Evolutionary conservation across 495 filamentous ascomycete genomes (phyloP), one percentile per base, ranked within the genome.

Genomic region (Geoglossum glabrum): DNA sequence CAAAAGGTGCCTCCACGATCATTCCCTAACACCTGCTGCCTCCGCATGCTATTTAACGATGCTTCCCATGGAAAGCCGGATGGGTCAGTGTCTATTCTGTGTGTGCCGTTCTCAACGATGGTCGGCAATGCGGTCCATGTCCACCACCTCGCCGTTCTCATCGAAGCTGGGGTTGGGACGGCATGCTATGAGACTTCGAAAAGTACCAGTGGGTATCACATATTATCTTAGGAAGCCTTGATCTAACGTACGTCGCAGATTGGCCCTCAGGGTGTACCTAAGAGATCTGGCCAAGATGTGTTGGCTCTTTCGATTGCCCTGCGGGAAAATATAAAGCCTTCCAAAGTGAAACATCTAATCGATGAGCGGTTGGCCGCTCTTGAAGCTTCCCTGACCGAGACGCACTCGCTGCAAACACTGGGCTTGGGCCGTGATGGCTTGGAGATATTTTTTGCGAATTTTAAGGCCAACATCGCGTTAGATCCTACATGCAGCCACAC

Each of bases 401-500:
- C 23, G 28, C 19, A 3, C 7, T 21, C 49, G 19, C 43, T 43
- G 5, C 8, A 38, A 47, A 52, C 57, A 57, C 31, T 59, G 45
- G 54, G 40, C 15, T 4, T 6, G 13, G 54, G 40, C 40, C 21
- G 31, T 45, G 30, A 17, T 11, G 1, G 11, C 3, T 56, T 56
- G 9, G 54, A 56, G 26, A 23, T 11, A 17, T 56, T 6, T 11
- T 56, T 56, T 45, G 26, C 25, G 31, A 38, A 40, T 8, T 77
- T 75, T 64, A 66, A 59, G 34, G 17, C 25, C 28, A 62, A 51
- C 13, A 61, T 65, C 4, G 57, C 76, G 15, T 8, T 38, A 3
- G n/a, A 26, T 17, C 23, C 11, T 15, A 15, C 10, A 5, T 15
- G 17, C 6, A 7, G 4, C 11, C 36, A 15, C 36, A 7, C 17